phyloP scores from a whole-genome alignment of 345 rosid genomes.

The Chamaenerion angustifolium region DNA sequence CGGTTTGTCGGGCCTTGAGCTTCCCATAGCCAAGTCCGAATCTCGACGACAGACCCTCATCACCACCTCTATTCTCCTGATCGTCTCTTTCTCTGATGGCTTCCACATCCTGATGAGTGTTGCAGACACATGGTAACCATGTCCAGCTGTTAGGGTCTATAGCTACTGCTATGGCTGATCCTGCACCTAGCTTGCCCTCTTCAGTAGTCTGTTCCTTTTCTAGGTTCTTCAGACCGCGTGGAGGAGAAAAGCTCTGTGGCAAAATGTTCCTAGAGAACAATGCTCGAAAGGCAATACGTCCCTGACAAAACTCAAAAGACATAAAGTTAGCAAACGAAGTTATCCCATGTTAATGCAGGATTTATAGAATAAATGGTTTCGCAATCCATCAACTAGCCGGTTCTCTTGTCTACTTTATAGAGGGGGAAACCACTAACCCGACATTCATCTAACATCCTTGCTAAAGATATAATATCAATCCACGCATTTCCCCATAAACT shows the following conservation, averaged over 20 bases:
- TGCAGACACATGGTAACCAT: slow-evolving; percentile 8
- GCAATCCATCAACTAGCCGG: too few relatives aligned
- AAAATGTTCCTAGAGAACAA: slow-evolving; percentile 69
- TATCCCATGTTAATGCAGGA: slow-evolving; percentile 2
- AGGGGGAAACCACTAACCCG: too few relatives aligned
- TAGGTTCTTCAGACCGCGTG: slow-evolving; percentile 18
- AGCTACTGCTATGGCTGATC: slow-evolving; percentile 16
- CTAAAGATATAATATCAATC: too few relatives aligned
- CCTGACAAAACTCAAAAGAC: slow-evolving; percentile 24
- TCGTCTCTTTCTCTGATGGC: slow-evolving; percentile 17
- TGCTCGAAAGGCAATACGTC: slow-evolving; percentile 85
- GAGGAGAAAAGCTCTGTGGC: slow-evolving; percentile 90
- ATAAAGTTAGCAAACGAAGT: slow-evolving; percentile 1
- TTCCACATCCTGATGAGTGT: slow-evolving; percentile 13
- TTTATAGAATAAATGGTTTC: neutral
- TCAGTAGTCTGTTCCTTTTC: slow-evolving; percentile 27
- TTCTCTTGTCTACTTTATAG: too few relatives aligned
- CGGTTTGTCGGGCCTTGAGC: slow-evolving; percentile 47
- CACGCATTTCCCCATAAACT: too few relatives aligned
- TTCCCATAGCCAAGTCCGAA: slow-evolving; percentile 44
- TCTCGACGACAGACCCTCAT: slow-evolving; percentile 32
- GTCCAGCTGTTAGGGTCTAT: slow-evolving; percentile 39
- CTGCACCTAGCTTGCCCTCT: slow-evolving; percentile 11
- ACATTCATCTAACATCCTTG: too few relatives aligned
- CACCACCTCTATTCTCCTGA: slow-evolving; percentile 15